Base-by-base conservation (phyloP, 2,329 filamentous ascomycete genomes). In the Fonsecaea nubica region DNA sequence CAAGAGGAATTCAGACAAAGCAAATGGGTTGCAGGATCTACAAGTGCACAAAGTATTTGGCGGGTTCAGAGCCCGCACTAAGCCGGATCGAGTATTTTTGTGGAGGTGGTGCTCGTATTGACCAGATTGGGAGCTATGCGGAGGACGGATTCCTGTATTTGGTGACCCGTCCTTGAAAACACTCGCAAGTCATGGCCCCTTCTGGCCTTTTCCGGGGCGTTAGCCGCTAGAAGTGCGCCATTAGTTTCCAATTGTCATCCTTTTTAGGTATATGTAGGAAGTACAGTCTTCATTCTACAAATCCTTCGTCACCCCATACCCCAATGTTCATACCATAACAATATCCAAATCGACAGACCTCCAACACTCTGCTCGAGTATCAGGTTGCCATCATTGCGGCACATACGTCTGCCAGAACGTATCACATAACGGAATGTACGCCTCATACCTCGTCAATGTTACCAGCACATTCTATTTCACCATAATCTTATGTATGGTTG, bases 401-500 rank as follows among this genome's bases (percentile, higher is more conserved):
- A 25, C 45, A 13, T 21, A 6, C 42, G 15, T n/a, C 42, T 7
- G n/a, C n/a, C 42, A 48, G 42, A 21, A 48, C 25, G n/a, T 13
- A 50, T 25, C 18, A 4, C 21, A 50, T 9, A 18, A 8, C 45
- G 15, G 45, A 25, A 30, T 18, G 18, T 30, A 30, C 21, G 45
- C 45, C 12, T 50, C 21, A 50, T 12, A 10, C 21, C 25, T 50
- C 45, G 21, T 50, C 45, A 30, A 50, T 13, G 15, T 30, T 18
- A 13, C 18, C 45, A 50, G 13, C 45, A 25, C 21, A 30, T 25
- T 13, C 25, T 50, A 6, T 30, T 13, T 30, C 8, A 21, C 45
- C 54, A 36, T 59, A 45, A 66, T 53, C 30, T 67, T 61, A 64
- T 38, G 35, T 53, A 21, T 60, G 48, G 55, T 66, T 48, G 36